Evolutionary conservation across 2,329 filamentous ascomycete genomes (phyloP).

Genomic region (Dactylellina leptospora): DNA sequence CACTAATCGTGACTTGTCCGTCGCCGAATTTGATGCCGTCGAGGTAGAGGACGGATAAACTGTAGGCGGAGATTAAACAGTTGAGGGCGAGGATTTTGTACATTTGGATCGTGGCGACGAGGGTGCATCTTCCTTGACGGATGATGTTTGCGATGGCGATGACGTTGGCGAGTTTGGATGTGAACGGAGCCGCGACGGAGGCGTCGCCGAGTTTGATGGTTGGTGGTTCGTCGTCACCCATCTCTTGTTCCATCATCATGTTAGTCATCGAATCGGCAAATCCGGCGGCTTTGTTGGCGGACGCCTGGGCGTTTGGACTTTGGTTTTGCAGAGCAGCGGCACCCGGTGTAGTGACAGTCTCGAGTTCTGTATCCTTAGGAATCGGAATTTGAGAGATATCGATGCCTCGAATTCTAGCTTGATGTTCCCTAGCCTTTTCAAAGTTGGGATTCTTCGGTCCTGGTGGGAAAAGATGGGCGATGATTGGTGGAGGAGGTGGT

Average conservation of each 20-base stretch:
- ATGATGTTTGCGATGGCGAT: constrained; percentile 98
- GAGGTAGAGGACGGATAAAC: constrained; percentile 91
- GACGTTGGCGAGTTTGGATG: constrained; percentile 95
- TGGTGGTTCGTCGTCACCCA: constrained; percentile 85
- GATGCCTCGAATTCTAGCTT: constrained; percentile 80
- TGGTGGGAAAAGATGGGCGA: constrained; percentile 92
- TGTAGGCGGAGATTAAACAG: constrained; percentile 97
- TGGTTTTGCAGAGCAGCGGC: constrained; percentile 71
- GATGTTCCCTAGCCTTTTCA: constrained; percentile 86
- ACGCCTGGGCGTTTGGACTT: constrained; percentile 64
- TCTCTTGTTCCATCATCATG: constrained; percentile 87
- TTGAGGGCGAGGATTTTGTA: constrained; percentile 99
- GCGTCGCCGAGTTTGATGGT: constrained; percentile 97
- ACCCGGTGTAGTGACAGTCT: constrained; percentile 72
- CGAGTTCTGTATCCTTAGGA: constrained; percentile 46
- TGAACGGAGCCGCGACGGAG: constrained; percentile 96
- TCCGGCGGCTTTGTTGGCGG: constrained; percentile 75
- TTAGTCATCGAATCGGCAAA: constrained; percentile 87
- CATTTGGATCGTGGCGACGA: constrained; percentile 99
- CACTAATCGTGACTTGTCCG: constrained; percentile 96
- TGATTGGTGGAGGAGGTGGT: constrained; percentile 89
- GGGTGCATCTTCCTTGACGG: constrained; percentile 93
- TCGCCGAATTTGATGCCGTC: constrained; percentile 99
- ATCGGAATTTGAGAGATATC: constrained; percentile 62
- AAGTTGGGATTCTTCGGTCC: constrained; percentile 93